Conservation (phyloP, 306 rosid genomes). For the Vigna trinervia region DNA sequence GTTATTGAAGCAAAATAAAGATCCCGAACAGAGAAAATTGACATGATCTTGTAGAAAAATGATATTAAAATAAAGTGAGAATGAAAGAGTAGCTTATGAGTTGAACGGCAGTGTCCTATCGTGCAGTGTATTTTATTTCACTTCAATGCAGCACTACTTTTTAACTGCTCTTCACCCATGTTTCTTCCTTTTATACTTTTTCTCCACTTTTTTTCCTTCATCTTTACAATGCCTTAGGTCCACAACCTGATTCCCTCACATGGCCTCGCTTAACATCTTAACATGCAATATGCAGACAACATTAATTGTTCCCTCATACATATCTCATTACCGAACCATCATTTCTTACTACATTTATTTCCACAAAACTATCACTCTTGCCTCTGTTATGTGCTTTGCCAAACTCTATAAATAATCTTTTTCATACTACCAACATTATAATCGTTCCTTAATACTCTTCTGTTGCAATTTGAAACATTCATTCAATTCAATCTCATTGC, state of each 20-base stretch:
- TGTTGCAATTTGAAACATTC: constrained; percentile 5
- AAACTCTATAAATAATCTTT: constrained; percentile 20
- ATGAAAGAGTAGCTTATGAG: background rate
- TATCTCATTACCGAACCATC: constrained; percentile 1
- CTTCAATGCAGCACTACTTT: constrained; percentile 38
- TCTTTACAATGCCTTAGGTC: constrained; percentile 52
- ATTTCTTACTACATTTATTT: background rate
- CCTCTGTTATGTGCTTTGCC: constrained; percentile 4
- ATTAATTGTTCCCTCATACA: constrained; percentile 34
- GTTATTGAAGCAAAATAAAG: too few species aligned
- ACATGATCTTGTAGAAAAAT: too few species aligned
- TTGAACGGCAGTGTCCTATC: constrained; percentile 23
- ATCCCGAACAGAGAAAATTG: too few species aligned
- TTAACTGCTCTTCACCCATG: constrained; percentile 50
- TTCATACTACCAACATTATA: background rate
- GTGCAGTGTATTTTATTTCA: constrained; percentile 5
- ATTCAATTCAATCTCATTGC: background rate
- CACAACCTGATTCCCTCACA: constrained; percentile 51
- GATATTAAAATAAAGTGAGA: background rate
- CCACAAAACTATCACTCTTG: background rate
- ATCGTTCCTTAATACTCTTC: constrained; percentile 3
- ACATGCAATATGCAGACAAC: constrained; percentile 4
- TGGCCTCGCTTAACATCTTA: constrained; percentile 31
- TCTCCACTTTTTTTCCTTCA: constrained; percentile 47
- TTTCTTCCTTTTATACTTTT: constrained; percentile 52